Conservation (phyloP, 2,329 filamentous ascomycete species). For the Penicillium polonicum region DNA sequence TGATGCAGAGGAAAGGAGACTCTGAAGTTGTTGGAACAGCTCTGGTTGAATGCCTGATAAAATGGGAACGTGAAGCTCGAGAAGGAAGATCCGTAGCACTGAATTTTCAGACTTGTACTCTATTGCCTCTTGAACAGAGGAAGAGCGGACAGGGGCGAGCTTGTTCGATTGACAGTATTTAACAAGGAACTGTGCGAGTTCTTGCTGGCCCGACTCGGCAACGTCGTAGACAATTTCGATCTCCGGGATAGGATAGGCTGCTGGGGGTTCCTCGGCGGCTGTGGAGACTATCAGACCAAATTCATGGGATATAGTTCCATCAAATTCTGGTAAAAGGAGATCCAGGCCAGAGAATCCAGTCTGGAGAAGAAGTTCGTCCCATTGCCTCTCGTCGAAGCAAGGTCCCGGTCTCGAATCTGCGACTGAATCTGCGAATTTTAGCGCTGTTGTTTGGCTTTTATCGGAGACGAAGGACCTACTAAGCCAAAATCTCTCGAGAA, state of each 20-base stretch:
- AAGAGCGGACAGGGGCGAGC: neutral
- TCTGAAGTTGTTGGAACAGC: neutral
- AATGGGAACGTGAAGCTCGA: neutral
- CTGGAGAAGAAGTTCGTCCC: neutral
- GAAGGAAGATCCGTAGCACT: neutral
- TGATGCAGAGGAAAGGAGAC: neutral
- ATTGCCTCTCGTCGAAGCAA: neutral
- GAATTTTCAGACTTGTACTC: neutral
- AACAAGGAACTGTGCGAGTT: neutral
- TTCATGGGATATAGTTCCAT: neutral
- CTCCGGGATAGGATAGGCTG: neutral
- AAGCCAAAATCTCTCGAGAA: neutral
- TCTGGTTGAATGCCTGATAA: neutral
- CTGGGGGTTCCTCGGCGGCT: neutral
- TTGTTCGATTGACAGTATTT: neutral
- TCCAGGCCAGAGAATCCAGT: neutral
- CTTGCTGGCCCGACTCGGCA: neutral
- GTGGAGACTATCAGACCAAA: neutral
- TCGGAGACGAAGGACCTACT: neutral
- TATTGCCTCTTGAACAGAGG: neutral
- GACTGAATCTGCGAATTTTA: neutral
- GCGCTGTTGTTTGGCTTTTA: neutral
- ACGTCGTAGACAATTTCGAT: neutral
- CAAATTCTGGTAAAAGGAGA: neutral
- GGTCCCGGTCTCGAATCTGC: neutral